Evolutionary conservation across 2,329 filamentous ascomycete genomes (phyloP).

Genomic region (Phaeoacremonium minimum): DNA sequence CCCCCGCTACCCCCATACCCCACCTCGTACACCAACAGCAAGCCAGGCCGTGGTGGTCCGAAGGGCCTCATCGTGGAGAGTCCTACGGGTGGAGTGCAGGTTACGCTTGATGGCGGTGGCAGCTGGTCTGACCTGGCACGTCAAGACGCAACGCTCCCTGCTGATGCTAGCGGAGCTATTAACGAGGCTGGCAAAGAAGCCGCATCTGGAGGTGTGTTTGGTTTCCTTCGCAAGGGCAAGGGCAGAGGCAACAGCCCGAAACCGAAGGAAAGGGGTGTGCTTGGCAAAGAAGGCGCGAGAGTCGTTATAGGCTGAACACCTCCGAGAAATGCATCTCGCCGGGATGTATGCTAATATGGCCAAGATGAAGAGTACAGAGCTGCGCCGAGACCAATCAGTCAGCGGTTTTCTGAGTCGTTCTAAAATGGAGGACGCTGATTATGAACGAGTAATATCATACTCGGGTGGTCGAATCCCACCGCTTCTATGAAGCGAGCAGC

Average conservation of each 20-base stretch:
- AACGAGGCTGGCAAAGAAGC: conserved; percentile 49
- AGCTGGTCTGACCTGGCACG: conserved; percentile 90
- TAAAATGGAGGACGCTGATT: too few relatives aligned
- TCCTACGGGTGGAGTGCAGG: conserved; percentile 80
- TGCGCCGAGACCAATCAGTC: too few relatives aligned
- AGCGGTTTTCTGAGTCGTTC: too few relatives aligned
- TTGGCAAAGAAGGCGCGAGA: conserved; percentile 92
- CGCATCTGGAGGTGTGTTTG: conserved; percentile 77
- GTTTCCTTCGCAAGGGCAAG: conserved; percentile 85
- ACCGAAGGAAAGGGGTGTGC: conserved; percentile 85
- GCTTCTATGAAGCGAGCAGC: too few relatives aligned
- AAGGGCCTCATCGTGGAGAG: conserved; percentile 68
- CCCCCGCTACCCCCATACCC: conserved; percentile 42
- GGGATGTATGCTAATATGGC: too few relatives aligned
- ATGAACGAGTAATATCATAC: too few relatives aligned
- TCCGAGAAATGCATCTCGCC: too few relatives aligned
- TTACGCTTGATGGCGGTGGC: conserved; percentile 82
- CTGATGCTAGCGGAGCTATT: conserved; percentile 53
- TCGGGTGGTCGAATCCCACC: too few relatives aligned
- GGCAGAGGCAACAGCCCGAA: conserved; percentile 89
- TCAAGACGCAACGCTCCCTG: conserved; percentile 70
- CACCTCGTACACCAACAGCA: conserved; percentile 34
- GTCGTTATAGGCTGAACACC: conserved; percentile 65
- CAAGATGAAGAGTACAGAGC: too few relatives aligned
- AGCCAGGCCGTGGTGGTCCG: conserved; percentile 33